Base-by-base conservation (phyloP, 164 flowering plant genomes). In the Malania oleifera region DNA sequence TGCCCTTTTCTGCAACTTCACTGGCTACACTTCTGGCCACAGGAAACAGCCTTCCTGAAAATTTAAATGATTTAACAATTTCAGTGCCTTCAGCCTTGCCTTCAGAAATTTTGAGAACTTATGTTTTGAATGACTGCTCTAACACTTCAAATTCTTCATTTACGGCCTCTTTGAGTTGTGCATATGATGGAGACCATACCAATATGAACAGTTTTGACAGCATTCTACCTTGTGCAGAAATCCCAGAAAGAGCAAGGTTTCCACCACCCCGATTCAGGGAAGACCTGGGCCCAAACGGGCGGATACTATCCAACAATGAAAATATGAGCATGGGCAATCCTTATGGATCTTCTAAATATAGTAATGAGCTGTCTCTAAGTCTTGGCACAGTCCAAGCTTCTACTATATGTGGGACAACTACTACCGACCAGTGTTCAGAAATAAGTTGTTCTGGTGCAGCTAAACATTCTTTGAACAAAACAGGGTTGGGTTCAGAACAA, bases 351-450 rank as follows among this genome's bases (percentile, higher is more conserved):
- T 66, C 72, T 17, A 69, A 57, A 7, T 64, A 54, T 24, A 70
- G 65, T 24, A 91, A 78, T 46, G 95, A 83, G 70, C 76, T 86
- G 27, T 80, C 89, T 14, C 63, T 85, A 23, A 85, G 85, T 61
- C 96, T 91, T 54, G 82, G 85, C 2, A 77, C 85, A 7, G 69
- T 72, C 19, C 70, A 71, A 20, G 78, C 82, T 29, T 63, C 80
- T 61, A 35, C 70, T 19, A 41, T 67, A 19, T 29, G 61, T 39
- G 52, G 68, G 24, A 55, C 67, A 31, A 34, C 39, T 25, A 37
- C 75, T 10, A 76, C 72, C 0, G 81, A 82, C 63, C 84, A 77
- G 49, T 70, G 77, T 64, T 81, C 91, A 0, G 88, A 79, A 34
- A 61, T 73, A 26, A 72, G 73, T 55, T 63, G 69, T 52, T 69